These are phyloP conservation scores for Cyberlindnera misumaiensis DNA, from an alignment of 805 yeast species.

Conservation along the genomic window DNA sequence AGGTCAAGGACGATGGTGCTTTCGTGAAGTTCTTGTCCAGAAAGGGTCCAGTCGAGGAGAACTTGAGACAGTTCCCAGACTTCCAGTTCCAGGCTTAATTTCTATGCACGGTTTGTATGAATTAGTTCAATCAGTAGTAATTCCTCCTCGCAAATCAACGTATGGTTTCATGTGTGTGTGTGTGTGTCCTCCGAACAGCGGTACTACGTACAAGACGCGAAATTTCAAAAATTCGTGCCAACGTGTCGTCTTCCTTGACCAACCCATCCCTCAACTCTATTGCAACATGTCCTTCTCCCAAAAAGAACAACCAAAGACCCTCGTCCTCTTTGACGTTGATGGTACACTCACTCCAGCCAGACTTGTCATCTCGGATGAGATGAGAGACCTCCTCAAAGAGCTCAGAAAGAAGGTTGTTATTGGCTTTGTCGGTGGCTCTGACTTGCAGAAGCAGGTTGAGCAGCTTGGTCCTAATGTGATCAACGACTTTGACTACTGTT, in stretches of 20 bases:
- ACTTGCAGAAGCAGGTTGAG: constrained; percentile 88
- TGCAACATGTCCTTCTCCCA: constrained; percentile 53
- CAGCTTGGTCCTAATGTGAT: constrained; percentile 83
- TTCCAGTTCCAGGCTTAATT: constrained; percentile 38
- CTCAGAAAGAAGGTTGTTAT: constrained; percentile 88
- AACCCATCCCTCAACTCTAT: neutral
- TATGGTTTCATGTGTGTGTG: neutral
- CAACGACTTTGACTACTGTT: constrained; percentile 86
- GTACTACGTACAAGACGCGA: neutral
- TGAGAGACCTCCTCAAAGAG: constrained; percentile 60
- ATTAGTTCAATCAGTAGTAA: too few species aligned
- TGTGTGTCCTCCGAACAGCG: neutral
- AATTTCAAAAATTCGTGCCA: neutral
- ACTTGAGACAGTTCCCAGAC: constrained; percentile 94
- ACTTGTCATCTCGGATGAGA: constrained; percentile 66
- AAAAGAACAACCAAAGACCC: constrained; percentile 76
- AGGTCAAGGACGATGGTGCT: constrained; percentile 99
- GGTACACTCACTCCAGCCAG: constrained; percentile 99
- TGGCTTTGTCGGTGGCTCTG: constrained; percentile 98
- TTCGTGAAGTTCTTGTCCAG: constrained; percentile 96
- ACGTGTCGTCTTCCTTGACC: neutral
- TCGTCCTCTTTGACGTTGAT: constrained; percentile 95
- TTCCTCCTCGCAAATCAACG: too few species aligned
- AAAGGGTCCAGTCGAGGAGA: constrained; percentile 91
- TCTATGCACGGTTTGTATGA: constrained; percentile 7